Evolutionary conservation across 129 eudicot genomes (phyloP), one percentile per base, ranked within the genome.

Genomic region (Pseudognaphalium luteoalbum): DNA sequence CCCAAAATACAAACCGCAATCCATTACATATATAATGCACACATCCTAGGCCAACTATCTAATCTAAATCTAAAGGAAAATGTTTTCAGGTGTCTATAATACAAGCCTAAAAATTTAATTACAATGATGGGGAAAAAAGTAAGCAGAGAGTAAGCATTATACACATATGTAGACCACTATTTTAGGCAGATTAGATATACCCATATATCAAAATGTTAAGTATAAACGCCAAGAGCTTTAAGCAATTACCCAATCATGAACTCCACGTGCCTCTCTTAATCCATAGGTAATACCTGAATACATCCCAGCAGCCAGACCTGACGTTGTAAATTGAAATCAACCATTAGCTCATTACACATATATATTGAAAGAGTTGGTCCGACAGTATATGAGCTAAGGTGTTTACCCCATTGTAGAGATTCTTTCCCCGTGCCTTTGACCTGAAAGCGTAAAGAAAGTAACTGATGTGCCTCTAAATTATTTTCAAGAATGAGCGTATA

Each of bases 231-330:
- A 16, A 21, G 5, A 3, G 17, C 61, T 34, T 39, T 39, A 14
- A 54, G 47, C 16, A 19, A 5, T n/a, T 86, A 93, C 98, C 97
- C 98, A 93, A 70, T 93, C 98, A 69, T 93, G 98, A 72, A 87
- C 90, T 35, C 98, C 98, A 0, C 96, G 93, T 2, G 97, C 85
- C 87, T 90, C 98, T 78, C 84, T 88, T 30, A 90, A 79, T 59
- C 97, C 98, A 65, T 93, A 93, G 4, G 98, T 93, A 19, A 90
- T 86, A 42, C 98, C 97, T 4, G 98, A 93, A 61, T 93, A 93
- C 89, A 90, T 81, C 57, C 98, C 93, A 2, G 98, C 97, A 66
- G 91, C 92, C 76, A 93, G 15, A 51, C 97, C 98, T 93, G 85
- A 75, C 3, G 41, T 20, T 5, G 9, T 57, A 42, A 35, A 70